Evolutionary conservation across 225 moss, liverwort and hornwort genomes (phyloP).

Genomic region (Anthoceros angustus): DNA sequence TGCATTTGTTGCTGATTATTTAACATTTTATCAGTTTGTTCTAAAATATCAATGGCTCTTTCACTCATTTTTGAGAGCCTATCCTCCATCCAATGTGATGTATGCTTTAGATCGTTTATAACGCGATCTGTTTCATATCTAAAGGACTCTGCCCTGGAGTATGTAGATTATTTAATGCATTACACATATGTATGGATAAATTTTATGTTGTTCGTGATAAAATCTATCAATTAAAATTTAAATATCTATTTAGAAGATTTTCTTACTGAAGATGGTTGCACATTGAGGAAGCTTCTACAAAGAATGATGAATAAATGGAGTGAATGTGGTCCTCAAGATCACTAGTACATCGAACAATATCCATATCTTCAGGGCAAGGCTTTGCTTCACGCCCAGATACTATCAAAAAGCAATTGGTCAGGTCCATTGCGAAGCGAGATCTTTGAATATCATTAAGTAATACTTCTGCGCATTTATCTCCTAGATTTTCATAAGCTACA

Average conservation of each 20-base stretch:
- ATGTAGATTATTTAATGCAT: no score
- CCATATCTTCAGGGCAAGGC: background rate
- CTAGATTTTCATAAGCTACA: background rate
- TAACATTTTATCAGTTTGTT: background rate
- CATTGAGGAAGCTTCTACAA: background rate
- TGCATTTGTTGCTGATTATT: background rate
- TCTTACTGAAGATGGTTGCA: background rate
- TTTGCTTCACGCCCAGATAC: background rate
- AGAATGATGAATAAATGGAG: background rate
- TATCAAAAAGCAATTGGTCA: background rate
- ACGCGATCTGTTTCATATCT: background rate
- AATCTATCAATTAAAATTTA: no score
- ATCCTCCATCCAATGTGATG: background rate
- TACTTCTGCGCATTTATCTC: background rate
- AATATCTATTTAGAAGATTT: background rate
- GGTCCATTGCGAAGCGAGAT: background rate
- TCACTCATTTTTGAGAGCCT: background rate
- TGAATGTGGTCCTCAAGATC: background rate
- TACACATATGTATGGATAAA: background rate
- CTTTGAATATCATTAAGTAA: background rate
- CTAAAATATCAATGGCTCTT: background rate
- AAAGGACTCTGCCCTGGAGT: background rate
- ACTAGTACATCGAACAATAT: background rate
- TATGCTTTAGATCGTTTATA: background rate
- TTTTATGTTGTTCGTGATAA: no score